Percentiles rank a stretch among this genome's conserved stretches.
phyloP scores from a whole-genome alignment of 257 asterid species.

The Przewalskia tangutica region DNA sequence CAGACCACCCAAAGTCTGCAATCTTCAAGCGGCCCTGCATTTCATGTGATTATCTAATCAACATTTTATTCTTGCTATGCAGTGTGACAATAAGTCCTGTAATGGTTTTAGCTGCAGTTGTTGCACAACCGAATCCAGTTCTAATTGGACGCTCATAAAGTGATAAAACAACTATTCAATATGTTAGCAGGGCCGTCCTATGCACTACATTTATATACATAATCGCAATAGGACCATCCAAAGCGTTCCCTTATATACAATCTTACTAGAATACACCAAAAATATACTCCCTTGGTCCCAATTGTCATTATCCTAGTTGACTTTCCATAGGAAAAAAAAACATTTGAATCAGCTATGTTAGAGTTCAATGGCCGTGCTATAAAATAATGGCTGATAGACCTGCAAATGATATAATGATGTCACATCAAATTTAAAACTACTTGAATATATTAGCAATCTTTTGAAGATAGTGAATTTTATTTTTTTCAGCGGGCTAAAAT shows the following conservation, averaged over 20 bases:
- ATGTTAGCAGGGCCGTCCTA: background rate
- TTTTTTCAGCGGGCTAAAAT: background rate
- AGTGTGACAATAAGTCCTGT: background rate
- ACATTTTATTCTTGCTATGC: background rate
- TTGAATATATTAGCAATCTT: background rate
- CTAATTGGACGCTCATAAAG: background rate
- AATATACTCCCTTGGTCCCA: background rate
- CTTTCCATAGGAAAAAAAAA: background rate
- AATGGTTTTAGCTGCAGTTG: background rate
- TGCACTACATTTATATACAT: background rate
- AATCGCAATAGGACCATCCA: background rate
- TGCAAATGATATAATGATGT: background rate
- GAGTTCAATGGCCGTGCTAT: background rate
- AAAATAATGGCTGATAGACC: background rate
- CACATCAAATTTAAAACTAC: background rate
- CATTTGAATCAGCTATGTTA: background rate
- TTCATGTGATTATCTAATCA: conserved; percentile 3
- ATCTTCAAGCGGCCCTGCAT: conserved; percentile 78
- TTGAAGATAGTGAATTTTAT: background rate
- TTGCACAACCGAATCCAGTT: background rate
- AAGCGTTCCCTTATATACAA: background rate
- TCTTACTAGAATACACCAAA: background rate
- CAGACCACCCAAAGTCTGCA: conserved; percentile 98
- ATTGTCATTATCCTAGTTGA: background rate
- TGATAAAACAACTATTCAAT: background rate